Base-by-base conservation (phyloP, 768 basidiomycete genomes). In the Mycena floridula region DNA sequence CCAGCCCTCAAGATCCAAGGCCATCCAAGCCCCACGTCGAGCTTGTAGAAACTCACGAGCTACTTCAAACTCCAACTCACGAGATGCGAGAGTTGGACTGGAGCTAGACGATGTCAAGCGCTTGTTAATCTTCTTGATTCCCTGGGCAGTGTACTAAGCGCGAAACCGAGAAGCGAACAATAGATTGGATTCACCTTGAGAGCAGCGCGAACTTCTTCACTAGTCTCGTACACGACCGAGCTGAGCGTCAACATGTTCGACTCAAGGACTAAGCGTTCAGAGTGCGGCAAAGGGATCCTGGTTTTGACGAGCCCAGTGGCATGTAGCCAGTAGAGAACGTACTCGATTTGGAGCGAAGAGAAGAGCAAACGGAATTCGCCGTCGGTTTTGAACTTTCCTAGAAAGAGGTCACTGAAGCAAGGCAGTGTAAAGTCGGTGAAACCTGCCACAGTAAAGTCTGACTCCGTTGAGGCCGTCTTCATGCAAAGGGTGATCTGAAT, bases 1-100 rank as follows among this genome's bases (percentile, higher is more conserved):
- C 88, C 88, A 92, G 15, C 74, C 77, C 62, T 92, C 90, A 50
- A 92, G 82, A 59, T 92, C 90, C 41, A 91, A 61, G 13, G 88
- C 78, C 55, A 76, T 76, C 85, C 87, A 91, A 4, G 76, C 74
- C 32, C 86, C 89, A 21, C 59, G 69, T 57, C 81, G 78, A 47
- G 72, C 72, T 0, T 64, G 62, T 81, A 82, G 90, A 42, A 79
- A 67, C 3, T 70, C 58, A 15, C 88, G 80, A 21, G 81, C 73
- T 5, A 74, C 75, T 56, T 90, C 87, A 57, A 91, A 91, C 12
- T 68, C 55, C 42, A 76, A 64, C 7, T 87, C 78, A 11, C 84
- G 73, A 20, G 73, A 62, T 12, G 66, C 68, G 26, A 89, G 67
- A 12, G 64, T 61, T 7, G 75, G 68, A 53, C 79, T 77, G 5